Base-by-base conservation (phyloP, 441 rosid genomes). In the Eutrema salsugineum region DNA sequence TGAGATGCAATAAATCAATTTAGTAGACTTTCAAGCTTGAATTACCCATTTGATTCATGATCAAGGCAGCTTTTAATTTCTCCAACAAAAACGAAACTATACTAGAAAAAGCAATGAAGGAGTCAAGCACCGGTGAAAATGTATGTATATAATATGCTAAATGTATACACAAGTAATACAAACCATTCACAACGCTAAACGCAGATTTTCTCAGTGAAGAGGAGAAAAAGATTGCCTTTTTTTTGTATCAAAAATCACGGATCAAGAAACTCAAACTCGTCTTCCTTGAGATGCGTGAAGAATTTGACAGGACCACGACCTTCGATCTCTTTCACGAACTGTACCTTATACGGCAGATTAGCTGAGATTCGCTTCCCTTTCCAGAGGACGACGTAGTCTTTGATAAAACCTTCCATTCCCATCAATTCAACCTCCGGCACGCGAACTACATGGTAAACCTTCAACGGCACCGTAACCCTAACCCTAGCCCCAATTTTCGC, bases 291-390 rank as follows among this genome's bases (percentile, higher is more conserved):
- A 85, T 94, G 98, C 38, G 98, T 86, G 61, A 81, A 80, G 84
- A 94, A 89, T 81, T 94, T 94, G 47, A 94, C 96, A 57, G 88
- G 77, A 15, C 96, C 92, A 22, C 94, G 92, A 39, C 87, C 97
- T 80, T 83, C 87, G n/a, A 91, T 39, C 22, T 90, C 88, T 17
- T 77, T 82, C 55, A 82, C 66, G 56, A 94, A 90, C 83, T 88
- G 80, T 33, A 92, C 82, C 88, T 90, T 94, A 64, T 17, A 92
- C 19, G 99, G 99, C 35, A 89, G 58, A 82, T 94, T 92, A 5
- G 99, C 98, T 10, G 99, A 94, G 12, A 94, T 81, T 44, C 81
- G 80, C 80, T 89, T 94, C 5, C 96, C 99, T 79, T 92, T 94
- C 91, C 95, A 94, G n/a, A 82, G 44, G 36, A 69, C 88, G 6